Percentiles rank a stretch among this genome's conserved stretches.
Evolutionary conservation across 2,329 filamentous ascomycete species (phyloP).

Genomic region (Trematosphaeria pertusa): DNA sequence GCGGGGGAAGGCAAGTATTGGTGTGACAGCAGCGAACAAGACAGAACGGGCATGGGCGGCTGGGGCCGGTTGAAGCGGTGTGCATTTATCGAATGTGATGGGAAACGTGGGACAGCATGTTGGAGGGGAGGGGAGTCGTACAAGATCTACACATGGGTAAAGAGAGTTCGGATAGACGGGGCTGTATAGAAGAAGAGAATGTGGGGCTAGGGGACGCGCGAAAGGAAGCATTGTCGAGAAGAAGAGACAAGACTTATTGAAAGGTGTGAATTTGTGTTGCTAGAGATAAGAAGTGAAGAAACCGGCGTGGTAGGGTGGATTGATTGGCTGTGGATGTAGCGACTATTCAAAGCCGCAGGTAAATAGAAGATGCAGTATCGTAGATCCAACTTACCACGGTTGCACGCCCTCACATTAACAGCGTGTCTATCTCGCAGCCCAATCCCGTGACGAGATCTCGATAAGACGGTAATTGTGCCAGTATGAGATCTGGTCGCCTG

Average conservation of each 20-base stretch:
- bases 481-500: too few relatives aligned
- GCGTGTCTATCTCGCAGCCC: constrained; percentile 7
- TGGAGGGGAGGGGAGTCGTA: constrained; percentile 1
- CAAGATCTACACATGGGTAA: background rate
- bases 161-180: background rate
- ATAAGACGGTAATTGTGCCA: constrained; percentile 1
- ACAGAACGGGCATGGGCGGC: background rate
- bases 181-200: background rate
- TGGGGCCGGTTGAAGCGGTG: background rate
- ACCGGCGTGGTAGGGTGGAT: background rate
- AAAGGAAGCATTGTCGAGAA: background rate
- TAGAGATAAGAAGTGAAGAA: constrained; percentile 3
- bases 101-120: constrained; percentile 8
- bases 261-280: too few relatives aligned
- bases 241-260: background rate
- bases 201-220: background rate
- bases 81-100: constrained; percentile 2
- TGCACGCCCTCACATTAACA: constrained; percentile 8
- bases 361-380: constrained; percentile 8
- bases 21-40: constrained; percentile 1
- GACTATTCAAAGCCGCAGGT: too few relatives aligned
- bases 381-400: constrained; percentile 11
- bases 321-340: constrained; percentile 2
- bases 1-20: constrained; percentile 7
- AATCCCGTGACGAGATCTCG: constrained; percentile 1